Conservation (phyloP, 306 rosid genomes). For the Quercus mongolica region DNA sequence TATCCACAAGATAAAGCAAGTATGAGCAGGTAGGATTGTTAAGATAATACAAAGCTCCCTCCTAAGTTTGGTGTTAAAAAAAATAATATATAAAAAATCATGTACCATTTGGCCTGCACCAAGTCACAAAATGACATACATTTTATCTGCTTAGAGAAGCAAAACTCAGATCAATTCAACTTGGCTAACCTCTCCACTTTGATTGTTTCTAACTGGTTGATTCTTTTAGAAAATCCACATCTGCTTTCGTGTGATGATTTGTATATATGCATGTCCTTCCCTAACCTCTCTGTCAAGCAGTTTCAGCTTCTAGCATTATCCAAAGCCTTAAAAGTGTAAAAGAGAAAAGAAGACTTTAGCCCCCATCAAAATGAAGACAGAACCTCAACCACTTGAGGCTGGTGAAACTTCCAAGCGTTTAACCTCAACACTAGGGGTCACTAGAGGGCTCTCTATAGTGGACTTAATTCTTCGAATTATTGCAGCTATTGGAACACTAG, state of each 20-base stretch:
- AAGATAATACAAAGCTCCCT: background rate
- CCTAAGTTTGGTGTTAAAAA: background rate
- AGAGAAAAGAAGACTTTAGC: background rate
- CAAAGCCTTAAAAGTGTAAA: background rate
- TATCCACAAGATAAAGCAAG: background rate
- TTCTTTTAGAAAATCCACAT: background rate
- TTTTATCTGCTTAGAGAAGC: background rate
- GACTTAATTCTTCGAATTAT: slow-evolving; percentile 22
- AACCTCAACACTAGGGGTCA: background rate
- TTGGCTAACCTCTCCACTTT: background rate
- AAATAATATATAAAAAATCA: background rate
- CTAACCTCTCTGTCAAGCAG: background rate
- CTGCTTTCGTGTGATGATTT: background rate
- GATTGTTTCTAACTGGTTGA: slow-evolving; percentile 3
- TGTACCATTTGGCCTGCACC: background rate
- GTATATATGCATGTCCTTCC: background rate
- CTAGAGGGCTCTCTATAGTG: slow-evolving; percentile 13
- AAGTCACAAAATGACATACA: too few species aligned
- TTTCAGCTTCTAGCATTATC: background rate
- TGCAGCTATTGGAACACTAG: slow-evolving; percentile 22
- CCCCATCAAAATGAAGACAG: slow-evolving; percentile 14
- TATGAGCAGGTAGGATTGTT: slow-evolving; percentile 9
- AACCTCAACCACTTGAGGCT: background rate
- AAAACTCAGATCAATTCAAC: background rate
- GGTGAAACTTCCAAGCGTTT: slow-evolving; percentile 7